Evolutionary conservation across 305 asterid species (phyloP), one percentile per base, ranked within the genome.

Genomic region (Ilex paraguariensis): DNA sequence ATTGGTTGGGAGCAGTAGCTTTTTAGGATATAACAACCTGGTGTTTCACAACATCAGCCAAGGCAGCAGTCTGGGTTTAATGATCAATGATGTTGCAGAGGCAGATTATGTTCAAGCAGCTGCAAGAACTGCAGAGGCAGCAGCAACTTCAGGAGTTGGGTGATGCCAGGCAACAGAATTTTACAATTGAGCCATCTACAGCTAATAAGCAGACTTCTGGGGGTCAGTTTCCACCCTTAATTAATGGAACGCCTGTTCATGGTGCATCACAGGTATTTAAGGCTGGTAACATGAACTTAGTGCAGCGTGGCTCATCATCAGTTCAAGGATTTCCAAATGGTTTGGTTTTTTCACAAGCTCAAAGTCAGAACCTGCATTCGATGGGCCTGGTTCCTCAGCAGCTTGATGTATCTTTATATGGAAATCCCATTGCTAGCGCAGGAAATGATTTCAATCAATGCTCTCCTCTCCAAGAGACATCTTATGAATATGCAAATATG

Each of bases 51-150:
- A 53, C 59, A 71, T 68, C 71, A 64, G 36, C 61, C 59, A 42
- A 39, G 53, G 39, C 62, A 63, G 64, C 59, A 36, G 58, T 68
- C 54, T 42, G 62, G 62, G 51, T 64, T 56, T 14, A 42, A 66
- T 32, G 61, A 72, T 57, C 54, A 68, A 61, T 70, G 71, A 84
- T 82, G 91, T 78, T 87, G 82, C 89, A 87, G 71, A 80, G 89
- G 60, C 87, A 87, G 61, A 80, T 87, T 53, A 77, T 84, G 81
- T 76, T 70, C 61, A 82, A 84, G 63, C 89, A 82, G 74, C 71
- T 87, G 80, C 92, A 82, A 66, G 95, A 85, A 65, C 68, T 82
- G 78, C 95, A 77, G 79, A 78, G 82, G 40, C 80, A 79, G 66
- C 85, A 77, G 66, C 87, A 82, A 75, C 78, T 84, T 59, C 84